Base-by-base conservation (phyloP, 2,329 filamentous ascomycete species). In the Pseudogymnoascus sp. region DNA sequence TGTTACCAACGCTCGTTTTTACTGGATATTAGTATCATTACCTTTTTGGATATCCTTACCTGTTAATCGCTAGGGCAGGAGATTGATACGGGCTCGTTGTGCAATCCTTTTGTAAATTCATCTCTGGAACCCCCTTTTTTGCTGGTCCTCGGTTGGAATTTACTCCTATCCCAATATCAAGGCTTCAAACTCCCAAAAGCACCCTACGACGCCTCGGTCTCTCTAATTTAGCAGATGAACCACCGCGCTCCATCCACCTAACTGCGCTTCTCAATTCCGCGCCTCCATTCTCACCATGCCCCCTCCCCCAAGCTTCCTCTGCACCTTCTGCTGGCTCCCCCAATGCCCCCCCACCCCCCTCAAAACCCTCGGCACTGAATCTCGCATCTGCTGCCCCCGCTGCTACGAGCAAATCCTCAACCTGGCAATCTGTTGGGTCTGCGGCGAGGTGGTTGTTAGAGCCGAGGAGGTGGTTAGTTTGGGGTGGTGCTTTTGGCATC, bases 401-500 rank as follows among this genome's bases (percentile, higher is more conserved):
- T 86, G 83, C 72, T 78, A 80, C 71, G 67, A 72, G 6, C 76
- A 76, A 1, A 70, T 85, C 1, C 70, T 84, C 60, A 76, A 83
- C 69, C 75, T 85, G 59, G 81, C 82, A 65, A 80, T 85, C 61
- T 85, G 80, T 71, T 85, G 75, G 83, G 81, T 80, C 25, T 85
- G 83, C 66, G 81, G 82, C 18, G 81, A 84, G 70, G 71, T 82
- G 46, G 77, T 85, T 11, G 77, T 78, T 37, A 79, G 82, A 25
- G 80, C 76, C 0, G 78, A 82, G 23, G 82, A 84, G 64, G 81
- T 80, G 66, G 80, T 85, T 42, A 84, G 81, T 66, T 75, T 85
- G n/a, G 82, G 82, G 0, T 85, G 80, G 82, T 84, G 81, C 68
- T 85, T 85, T 69, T 85, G 82, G 83, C 83, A 85, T 68, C 75